phyloP scores from a whole-genome alignment of 2,329 filamentous ascomycete species.

The Arthrobotrys sinensis region DNA sequence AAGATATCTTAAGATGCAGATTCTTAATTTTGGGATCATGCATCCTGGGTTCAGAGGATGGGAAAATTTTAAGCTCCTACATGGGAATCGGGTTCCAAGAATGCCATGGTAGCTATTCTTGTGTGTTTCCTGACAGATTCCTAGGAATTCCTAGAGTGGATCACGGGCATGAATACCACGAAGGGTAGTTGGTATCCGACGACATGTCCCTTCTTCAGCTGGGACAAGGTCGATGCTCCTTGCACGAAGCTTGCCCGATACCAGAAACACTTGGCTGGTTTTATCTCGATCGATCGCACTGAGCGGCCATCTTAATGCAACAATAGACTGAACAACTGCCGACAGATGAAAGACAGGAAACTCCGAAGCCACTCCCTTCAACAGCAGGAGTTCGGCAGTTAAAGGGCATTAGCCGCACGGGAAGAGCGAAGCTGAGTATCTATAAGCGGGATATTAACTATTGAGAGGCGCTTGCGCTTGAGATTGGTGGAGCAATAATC shows the following conservation, averaged over 20 bases:
- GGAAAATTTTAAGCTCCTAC: neutral
- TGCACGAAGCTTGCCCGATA: neutral
- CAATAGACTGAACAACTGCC: neutral
- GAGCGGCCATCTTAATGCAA: neutral
- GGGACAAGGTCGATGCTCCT: neutral
- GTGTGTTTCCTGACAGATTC: neutral
- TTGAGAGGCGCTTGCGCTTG: neutral
- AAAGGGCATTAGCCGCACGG: neutral
- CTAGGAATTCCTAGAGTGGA: no score
- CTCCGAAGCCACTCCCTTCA: neutral
- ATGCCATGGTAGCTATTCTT: neutral
- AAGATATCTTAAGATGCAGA: neutral
- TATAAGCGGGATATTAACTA: neutral
- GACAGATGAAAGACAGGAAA: neutral
- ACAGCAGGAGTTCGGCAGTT: neutral
- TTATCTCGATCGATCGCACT: neutral
- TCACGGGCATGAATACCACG: neutral
- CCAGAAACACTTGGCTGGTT: neutral
- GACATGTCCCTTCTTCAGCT: neutral
- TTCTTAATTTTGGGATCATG: slow-evolving; percentile 16
- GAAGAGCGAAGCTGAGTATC: neutral
- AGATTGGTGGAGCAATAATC: neutral
- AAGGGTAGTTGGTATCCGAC: neutral
- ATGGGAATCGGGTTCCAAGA: neutral
- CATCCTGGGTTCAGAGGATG: neutral